Evolutionary conservation across 345 rosid species (phyloP).

Genomic region (Jatropha curcas): DNA sequence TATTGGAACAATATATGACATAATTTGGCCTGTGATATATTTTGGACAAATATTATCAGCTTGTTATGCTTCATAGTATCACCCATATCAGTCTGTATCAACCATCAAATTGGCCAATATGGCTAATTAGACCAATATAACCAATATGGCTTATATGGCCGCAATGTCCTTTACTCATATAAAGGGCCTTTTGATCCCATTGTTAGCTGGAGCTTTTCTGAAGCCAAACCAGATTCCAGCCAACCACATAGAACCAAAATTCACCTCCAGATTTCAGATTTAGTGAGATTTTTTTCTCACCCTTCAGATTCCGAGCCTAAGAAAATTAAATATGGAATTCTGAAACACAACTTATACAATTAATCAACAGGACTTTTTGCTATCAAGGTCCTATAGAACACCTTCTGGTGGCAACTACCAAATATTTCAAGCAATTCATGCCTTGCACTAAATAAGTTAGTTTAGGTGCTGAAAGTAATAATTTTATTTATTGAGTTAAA

Average conservation of each 20-base stretch:
- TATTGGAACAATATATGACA: not conserved
- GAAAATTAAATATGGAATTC: not conserved
- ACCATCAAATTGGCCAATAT: not conserved
- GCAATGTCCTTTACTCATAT: not conserved
- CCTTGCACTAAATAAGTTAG: not conserved
- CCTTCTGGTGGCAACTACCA: not conserved
- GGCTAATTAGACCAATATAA: not conserved
- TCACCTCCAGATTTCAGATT: not conserved
- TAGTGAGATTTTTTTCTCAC: not conserved
- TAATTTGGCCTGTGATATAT: not conserved
- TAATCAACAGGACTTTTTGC: not conserved
- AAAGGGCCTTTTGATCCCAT: not conserved
- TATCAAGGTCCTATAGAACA: not conserved
- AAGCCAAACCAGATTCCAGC: not conserved
- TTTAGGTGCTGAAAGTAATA: not conserved
- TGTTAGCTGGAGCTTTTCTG: not conserved
- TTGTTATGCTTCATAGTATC: not conserved
- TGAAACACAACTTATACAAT: not conserved
- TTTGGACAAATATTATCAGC: not conserved
- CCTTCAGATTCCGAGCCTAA: not conserved
- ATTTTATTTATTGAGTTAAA: not conserved
- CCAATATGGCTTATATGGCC: not conserved
- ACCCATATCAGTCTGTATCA: too few relatives aligned
- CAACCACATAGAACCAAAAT: not conserved
- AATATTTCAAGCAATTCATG: not conserved